Evolutionary conservation across 352 stramenopile species (phyloP), one percentile per base, ranked within the genome.

Genomic region (Pythium folliculosum): DNA sequence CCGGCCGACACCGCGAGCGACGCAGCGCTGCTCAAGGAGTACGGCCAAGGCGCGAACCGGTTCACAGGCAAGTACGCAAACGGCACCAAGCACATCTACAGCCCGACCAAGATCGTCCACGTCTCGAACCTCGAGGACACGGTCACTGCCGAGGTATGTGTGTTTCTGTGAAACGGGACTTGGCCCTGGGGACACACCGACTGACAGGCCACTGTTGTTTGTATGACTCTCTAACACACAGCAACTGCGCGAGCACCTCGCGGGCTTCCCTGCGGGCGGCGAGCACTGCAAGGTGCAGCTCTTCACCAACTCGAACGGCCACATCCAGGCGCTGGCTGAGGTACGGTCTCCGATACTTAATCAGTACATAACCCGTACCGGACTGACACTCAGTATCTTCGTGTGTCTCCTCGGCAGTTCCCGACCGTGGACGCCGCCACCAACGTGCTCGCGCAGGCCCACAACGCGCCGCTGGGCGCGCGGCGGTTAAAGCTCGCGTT

Each of bases 21-120:
- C 23, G 25, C 65, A 14, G 23, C 60, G 38, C 53, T 66, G 23
- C 64, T 84, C 58, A 82, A 79, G 50, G 81, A 89, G 65, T 89
- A 85, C 59, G 70, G 71, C 8, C 77, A 78, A 38, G 57, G 73
- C 17, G 60, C 76, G 38, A 89, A 88, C 55, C 78, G 81, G 1
- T 89, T 89, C 71, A 89, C 81, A 9, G 81, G 78, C 56, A 89
- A 86, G 64, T 83, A 83, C 57, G 70, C 77, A 16, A 77, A 83
- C 57, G 65, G 67, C 58, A 84, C 75, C 53, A 85, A 84, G 65
- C 78, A 89, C 61, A 83, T 89, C 52, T 86, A 88, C 72, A 87
- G 81, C 44, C 81, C 81, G 17, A 88, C 78, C n/a, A 79, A 81
- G 56, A 80, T 89, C 43, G 69, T 89, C 16, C 81, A 89, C 55